Evolutionary conservation across 352 stramenopile genomes (phyloP), one percentile per base, ranked within the genome.

Genomic region (Phytophthora constricta): DNA sequence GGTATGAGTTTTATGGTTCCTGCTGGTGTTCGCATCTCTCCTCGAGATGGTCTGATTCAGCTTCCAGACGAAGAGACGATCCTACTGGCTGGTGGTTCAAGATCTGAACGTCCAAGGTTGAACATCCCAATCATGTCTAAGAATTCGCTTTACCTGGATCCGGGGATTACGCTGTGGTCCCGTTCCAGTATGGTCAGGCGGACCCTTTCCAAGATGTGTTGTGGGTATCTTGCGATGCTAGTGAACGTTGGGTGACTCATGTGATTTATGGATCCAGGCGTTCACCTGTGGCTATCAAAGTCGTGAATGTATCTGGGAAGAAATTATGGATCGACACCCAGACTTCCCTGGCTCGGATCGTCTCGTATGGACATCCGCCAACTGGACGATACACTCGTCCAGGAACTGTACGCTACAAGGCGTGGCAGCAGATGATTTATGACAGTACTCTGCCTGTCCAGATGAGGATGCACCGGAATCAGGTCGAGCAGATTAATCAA

Each of bases 1-100:
- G 61, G 68, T 2, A 68, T 73, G 61, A 54, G 76, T 37, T 80
- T 77, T 52, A 79, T 79, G 66, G 23, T 65, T 4, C 17, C 45
- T 2, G 47, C 62, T 13, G 69, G 69, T 3, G 68, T 80, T 1
- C 45, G 65, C 8, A 31, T 69, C 0, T 59, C 52, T 17, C 33
- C 50, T 0, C 41, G 41, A 1, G 61, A 77, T n/a, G 47, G 67
- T 1, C 9, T 56, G 3, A 22, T 63, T 2, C 43, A 25, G 23
- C 45, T 56, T 10, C 28, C 54, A 23, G 54, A 62, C 23, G 54
- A 62, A 28, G 54, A 62, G 20, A 22, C 42, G 1, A 13, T 65
- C n/a, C n/a, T 52, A 1, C 26, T 58, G 2, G 47, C 22, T 7
- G 43, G 43, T 17, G 20, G 43, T 20, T 17, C 43, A 4, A 28